Conservation (phyloP, 768 basidiomycete species). For the Royoungia palumana region DNA sequence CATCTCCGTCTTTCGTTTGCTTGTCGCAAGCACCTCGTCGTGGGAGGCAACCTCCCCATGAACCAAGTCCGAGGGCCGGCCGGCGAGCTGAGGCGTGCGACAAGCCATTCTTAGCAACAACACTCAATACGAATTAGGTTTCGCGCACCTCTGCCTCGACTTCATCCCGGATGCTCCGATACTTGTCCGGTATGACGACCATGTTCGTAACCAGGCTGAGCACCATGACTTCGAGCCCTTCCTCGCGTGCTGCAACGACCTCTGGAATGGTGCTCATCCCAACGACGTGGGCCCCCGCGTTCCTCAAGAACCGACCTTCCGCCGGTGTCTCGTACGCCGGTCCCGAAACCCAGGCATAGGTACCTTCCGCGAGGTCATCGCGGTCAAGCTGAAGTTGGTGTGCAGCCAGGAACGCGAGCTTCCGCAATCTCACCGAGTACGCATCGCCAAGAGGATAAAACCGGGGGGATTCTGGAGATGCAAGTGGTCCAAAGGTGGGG, state of each 20-base stretch:
- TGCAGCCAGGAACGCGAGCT: conserved; percentile 68
- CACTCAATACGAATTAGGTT: neutral
- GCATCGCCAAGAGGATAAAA: conserved; percentile 85
- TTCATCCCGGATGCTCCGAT: conserved; percentile 68
- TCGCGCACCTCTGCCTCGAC: conserved; percentile 69
- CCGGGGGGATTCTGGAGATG: conserved; percentile 57
- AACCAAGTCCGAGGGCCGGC: conserved; percentile 44
- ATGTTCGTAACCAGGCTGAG: conserved; percentile 84
- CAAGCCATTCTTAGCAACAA: conserved; percentile 3
- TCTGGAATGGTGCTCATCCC: conserved; percentile 94
- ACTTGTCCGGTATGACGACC: conserved; percentile 68
- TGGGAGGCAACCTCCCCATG: conserved; percentile 64
- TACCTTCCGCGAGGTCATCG: conserved; percentile 70
- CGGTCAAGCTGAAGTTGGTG: conserved; percentile 52
- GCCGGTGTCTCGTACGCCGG: conserved; percentile 90
- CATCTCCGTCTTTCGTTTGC: conserved; percentile 64
- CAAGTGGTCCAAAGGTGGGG: conserved; percentile 71
- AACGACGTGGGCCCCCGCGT: conserved; percentile 82
- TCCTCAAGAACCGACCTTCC: conserved; percentile 74
- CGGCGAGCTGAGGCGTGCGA: conserved; percentile 49
- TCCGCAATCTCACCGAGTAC: conserved; percentile 70
- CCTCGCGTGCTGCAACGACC: conserved; percentile 75
- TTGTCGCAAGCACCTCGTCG: conserved; percentile 69
- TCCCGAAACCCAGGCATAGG: conserved; percentile 87
- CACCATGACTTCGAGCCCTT: conserved; percentile 71